Evolutionary conservation across 1,139 yeast species (phyloP), one percentile per base, ranked within the genome.

Genomic region (Yamadazyma trypodendri): DNA sequence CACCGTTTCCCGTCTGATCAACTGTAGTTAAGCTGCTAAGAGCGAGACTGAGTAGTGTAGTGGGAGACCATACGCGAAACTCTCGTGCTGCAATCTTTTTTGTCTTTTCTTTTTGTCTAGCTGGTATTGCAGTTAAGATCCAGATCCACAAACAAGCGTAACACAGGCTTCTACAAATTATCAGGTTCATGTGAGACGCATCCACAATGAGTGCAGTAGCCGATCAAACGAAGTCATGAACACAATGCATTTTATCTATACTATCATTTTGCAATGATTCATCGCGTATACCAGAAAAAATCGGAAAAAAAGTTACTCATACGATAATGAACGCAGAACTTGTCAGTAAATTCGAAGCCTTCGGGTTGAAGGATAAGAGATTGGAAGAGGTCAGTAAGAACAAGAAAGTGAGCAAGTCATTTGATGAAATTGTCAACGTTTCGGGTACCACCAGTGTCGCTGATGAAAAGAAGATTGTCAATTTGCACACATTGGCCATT

Each of bases 331-430:
- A 55, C 34, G 67, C 61, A 37, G 72, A 67, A 38, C 51, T 69
- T 34, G 52, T 58, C n/a, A 44, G 50, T 24, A 68, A 72, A 36
- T 83, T 88, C 51, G 63, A 71, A 45, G 62, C 68, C 35, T 68
- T 85, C 42, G 96, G 96, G 13, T 77, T 87, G 49, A 78, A 75
- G 49, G 94, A 84, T 18, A 73, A 80, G 49, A 82, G 83, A 57
- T 63, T 82, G 38, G 73, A 75, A 35, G 97, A 92, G 56, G 81
- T 88, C 40, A 60, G 79, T 42, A 90, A 87, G 61, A 92, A 92
- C 67, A 81, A 83, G 58, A 89, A 89, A 59, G 95, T 89, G 25
- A 77, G 94, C 14, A 66, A 68, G 24, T 78, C 95, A 1, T 72
- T 92, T 41, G 73, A 69, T 28, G 76, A 75, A 30, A 75, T 89